Evolutionary conservation across 1,139 yeast species (phyloP), one percentile per base, ranked within the genome.

Genomic region (Zygosaccharomyces pseudobailii): DNA sequence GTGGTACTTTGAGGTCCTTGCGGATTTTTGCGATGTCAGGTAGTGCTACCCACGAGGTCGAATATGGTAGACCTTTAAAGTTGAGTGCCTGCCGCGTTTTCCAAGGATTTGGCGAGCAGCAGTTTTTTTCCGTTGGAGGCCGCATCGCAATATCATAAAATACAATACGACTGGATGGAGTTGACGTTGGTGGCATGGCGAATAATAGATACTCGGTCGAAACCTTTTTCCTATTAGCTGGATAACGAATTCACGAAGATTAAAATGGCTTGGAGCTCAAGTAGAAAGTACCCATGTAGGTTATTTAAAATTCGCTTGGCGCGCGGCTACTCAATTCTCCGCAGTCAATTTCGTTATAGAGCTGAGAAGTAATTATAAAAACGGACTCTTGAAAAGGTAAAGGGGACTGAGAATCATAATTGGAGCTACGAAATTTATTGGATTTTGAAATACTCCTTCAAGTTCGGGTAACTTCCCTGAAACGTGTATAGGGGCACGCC

Each of bases 111-210:
- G 17, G 30, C 23, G 40, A 9, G 30, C 40, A 36, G 30, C 40
- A 36, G 30, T 36, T 22, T 20, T 20, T 36, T 20, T 36, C 40
- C 27, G 23, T 13, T 20, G 40, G 30, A 19, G 40, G 40, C 19
- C 40, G 31, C 40, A 36, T 20, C 6, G 40, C 40, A 17, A 22
- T 36, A 20, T 20, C 40, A 36, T 36, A 36, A 13, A 36, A 36
- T 28, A 20, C 30, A 36, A 36, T 20, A 22, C 20, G n/a, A 13
- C 19, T 36, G 31, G 40, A 36, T 28, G 32, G 32, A 17, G 6
- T 36, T 22, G 30, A 36, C 17, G 30, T 36, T 21, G 28, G 21
- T 20, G 40, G 23, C 40, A 36, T 22, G 4, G 28, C 21, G 30
- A 36, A 19, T 36, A 30, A 8, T 23, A 30, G 32, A 7, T 9